Evolutionary conservation across 2,329 filamentous ascomycete species (phyloP).

Genomic region (Curvularia sp.): DNA sequence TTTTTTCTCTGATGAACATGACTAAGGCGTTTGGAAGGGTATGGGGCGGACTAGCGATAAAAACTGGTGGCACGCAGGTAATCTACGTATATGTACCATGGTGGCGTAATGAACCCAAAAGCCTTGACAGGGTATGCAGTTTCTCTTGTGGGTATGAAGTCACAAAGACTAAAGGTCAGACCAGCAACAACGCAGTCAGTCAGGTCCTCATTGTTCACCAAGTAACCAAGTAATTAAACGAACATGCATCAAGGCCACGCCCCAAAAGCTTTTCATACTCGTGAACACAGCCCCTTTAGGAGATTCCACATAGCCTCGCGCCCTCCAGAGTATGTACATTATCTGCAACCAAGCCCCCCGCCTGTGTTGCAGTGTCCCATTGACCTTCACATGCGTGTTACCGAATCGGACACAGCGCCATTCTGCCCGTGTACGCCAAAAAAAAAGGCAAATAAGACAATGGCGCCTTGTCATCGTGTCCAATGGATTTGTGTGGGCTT

Average conservation of each 20-base stretch:
- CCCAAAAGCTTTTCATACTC: too few species aligned
- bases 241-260: too few species aligned
- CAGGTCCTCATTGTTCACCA: too few species aligned
- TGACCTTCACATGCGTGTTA: background rate
- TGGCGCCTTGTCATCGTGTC: background rate
- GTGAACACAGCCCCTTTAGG: too few species aligned
- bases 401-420: background rate
- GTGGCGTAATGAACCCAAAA: background rate
- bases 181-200: too few species aligned
- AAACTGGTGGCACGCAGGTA: background rate
- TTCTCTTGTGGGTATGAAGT: background rate
- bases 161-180: background rate
- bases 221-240: too few species aligned
- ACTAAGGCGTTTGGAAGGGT: background rate
- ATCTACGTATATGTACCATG: background rate
- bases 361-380: background rate
- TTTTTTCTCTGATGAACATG: background rate
- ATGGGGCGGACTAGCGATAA: background rate
- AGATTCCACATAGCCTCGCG: too few species aligned
- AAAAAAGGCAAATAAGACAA: background rate
- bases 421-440: background rate
- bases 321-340: background rate
- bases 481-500: background rate
- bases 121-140: background rate
- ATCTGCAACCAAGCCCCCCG: background rate